Conservation (phyloP, 352 stramenopile species). For the Blastocystis sp. region DNA sequence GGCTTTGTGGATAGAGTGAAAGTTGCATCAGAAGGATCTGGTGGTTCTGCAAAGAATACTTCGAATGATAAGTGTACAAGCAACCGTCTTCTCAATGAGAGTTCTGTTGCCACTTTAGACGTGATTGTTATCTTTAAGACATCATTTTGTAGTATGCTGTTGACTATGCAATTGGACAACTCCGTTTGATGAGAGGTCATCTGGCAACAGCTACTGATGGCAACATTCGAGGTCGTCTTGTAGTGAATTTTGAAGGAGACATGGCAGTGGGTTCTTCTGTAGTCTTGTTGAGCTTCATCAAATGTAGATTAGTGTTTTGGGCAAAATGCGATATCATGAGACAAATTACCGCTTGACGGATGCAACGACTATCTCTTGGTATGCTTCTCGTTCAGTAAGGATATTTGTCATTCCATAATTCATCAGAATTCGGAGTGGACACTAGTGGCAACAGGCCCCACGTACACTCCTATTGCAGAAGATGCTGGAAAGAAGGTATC, state of each 20-base stretch:
- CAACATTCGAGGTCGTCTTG: slow-evolving; percentile 51
- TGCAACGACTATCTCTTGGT: slow-evolving; percentile 49
- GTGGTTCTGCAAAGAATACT: background rate
- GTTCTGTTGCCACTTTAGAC: background rate
- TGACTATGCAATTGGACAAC: slow-evolving; percentile 46
- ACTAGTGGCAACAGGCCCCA: slow-evolving; percentile 36
- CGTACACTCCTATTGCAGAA: slow-evolving; percentile 24
- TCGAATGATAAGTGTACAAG: slow-evolving; percentile 33
- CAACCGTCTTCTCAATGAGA: background rate
- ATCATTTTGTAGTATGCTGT: background rate
- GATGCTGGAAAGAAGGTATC: slow-evolving; percentile 33
- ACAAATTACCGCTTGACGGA: slow-evolving; percentile 4
- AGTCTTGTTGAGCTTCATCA: background rate
- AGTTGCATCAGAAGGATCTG: background rate
- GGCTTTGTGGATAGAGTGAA: slow-evolving; percentile 1
- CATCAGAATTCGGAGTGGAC: background rate
- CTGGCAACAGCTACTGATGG: slow-evolving; percentile 29
- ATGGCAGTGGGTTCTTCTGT: slow-evolving; percentile 8
- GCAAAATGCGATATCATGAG: slow-evolving; percentile 57
- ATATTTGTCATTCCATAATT: background rate
- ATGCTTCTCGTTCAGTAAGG: slow-evolving; percentile 3
- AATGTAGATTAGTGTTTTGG: slow-evolving; percentile 19
- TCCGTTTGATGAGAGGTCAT: slow-evolving; percentile 43
- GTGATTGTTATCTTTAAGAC: background rate
- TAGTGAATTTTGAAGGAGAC: background rate